phyloP scores from a whole-genome alignment of 495 filamentous ascomycete species.

The Diplogelasinospora grovesii region DNA sequence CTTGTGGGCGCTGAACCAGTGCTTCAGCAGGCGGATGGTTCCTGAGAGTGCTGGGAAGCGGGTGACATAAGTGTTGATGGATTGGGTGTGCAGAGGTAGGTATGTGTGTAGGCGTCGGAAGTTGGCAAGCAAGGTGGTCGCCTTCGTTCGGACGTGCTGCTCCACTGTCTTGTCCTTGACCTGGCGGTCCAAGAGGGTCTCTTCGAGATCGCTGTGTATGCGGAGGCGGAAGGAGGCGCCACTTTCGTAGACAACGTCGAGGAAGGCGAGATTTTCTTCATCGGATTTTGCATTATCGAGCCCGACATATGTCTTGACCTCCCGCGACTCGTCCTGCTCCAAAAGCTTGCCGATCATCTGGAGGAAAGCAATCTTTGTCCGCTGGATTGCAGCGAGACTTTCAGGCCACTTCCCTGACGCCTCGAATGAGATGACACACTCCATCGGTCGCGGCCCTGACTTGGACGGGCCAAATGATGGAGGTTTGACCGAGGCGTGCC shows the following conservation, averaged over 20 bases:
- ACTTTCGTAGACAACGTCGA: conserved; percentile 69
- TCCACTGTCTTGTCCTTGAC: conserved; percentile 65
- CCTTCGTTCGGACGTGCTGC: conserved; percentile 55
- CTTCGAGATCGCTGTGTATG: conserved; percentile 78
- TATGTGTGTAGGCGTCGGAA: conserved; percentile 68
- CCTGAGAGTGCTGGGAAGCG: conserved; percentile 75
- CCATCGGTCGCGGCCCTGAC: conserved; percentile 34
- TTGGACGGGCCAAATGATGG: conserved; percentile 38
- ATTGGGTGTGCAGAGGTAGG: conserved; percentile 71
- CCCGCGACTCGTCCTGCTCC: conserved; percentile 39
- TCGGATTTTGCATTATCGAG: conserved; percentile 65
- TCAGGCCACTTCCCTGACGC: conserved; percentile 92
- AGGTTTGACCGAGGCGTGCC: conserved; percentile 59
- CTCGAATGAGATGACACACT: conserved; percentile 84
- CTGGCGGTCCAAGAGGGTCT: conserved; percentile 67
- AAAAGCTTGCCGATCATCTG: conserved; percentile 71
- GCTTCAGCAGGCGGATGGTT: conserved; percentile 80
- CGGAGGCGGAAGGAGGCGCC: conserved; percentile 63
- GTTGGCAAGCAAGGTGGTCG: conserved; percentile 57
- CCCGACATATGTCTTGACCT: conserved; percentile 59
- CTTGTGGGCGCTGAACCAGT: conserved; percentile 82
- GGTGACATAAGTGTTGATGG: conserved; percentile 69
- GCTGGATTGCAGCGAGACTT: conserved; percentile 79
- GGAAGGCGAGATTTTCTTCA: conserved; percentile 69
- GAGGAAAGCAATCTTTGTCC: conserved; percentile 88